Evolutionary conservation across 2,329 filamentous ascomycete genomes (phyloP), one percentile per base, ranked within the genome.

Genomic region (Penicillium polonicum): DNA sequence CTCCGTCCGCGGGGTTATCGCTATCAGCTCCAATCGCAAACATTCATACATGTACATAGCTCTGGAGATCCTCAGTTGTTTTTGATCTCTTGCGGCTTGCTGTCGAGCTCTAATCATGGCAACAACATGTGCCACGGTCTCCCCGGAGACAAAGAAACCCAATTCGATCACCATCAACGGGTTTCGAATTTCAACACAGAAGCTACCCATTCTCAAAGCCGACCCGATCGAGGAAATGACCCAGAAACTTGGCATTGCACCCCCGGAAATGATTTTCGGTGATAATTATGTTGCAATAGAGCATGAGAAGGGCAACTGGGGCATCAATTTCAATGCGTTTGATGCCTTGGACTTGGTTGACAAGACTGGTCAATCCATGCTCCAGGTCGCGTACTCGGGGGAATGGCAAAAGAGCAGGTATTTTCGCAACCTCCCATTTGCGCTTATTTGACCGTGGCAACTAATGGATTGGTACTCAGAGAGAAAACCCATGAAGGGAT

Each of bases 201-300:
- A 97, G 80, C 87, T 94, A 50, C 94, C 94, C 61, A 99, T 99
- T 74, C 89, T 95, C 67, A 97, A 96, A 76, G 87, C 92, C 45
- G 89, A 84, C 6, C 90, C 92, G 50, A 97, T 99, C 71, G 92
- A 96, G 71, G 85, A 85, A 38, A 90, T 99, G 85, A 87, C 88
- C 41, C 81, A 82, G 57, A 85, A 84, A 61, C 83, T 99, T 53
- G 87, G 88, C 31, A 97, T 99, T 71, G 87, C 93, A 19, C 86
- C 93, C 41, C 94, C 94, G 9, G 94, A 99, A 79, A 99, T 99
- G 94, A 99, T 99, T 64, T 99, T 99, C 72, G 94, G 94, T 60
- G 92, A 99, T 80, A 99, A 99, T 75, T 80, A 89, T 57, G 87
- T 96, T 41, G 79, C 85, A 7, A 82, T 99, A 59, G 81, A 86